Conservation (phyloP, 176 grass and related monocot genomes). For the bread wheat (Triticum aestivum) region IWGSC_CS_RefSeq_v2.1 NC_057797.1:716446630-716447129, state of each 20-base stretch:
- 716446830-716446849: slow-evolving; percentile 21
- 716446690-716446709: not conserved
- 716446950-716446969: no score
- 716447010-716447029: no score
- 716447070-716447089: no score
- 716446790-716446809: slow-evolving; percentile 77
- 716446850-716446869: slow-evolving; percentile 27
- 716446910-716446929: no score
- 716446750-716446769: slow-evolving; percentile 34
- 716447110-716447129: no score
- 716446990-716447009: no score
- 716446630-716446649: not conserved
- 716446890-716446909: not conserved
- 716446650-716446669: not conserved
- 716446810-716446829: slow-evolving; percentile 43
- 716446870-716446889: slow-evolving; percentile 81
- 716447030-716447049: no score
- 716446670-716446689: not conserved
- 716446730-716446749: not conserved
- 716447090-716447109: no score
- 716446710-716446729: not conserved
- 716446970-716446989: no score
- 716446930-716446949: no score
- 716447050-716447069: no score
- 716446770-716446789: slow-evolving; percentile 50